Base-by-base conservation (phyloP, 441 rosid species). In the Monsonia emarginata region DNA sequence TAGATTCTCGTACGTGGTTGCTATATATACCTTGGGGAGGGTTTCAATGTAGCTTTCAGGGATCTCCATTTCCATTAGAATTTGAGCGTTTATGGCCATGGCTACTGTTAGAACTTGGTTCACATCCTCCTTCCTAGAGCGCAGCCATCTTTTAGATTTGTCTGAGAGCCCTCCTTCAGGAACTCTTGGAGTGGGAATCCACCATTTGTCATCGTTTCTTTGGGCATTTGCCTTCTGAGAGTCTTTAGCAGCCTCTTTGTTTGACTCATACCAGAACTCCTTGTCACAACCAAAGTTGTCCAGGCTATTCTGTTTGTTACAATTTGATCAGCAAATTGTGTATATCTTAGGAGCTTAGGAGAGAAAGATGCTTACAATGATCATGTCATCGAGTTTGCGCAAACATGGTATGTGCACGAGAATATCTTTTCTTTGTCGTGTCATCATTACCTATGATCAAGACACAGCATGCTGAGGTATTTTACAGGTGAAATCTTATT, bases 71-170 rank as follows among this genome's bases (percentile, higher is more conserved):
- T 91, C 99, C 1, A 90, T 81, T 13, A 95, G 78, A 68, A 91
- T 92, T 79, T 95, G 95, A 58, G 99, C 88, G 71, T 95, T 95
- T 10, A 91, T 95, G 0, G 96, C 96, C 98, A 95, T 89, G 56
- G 99, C 97, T 36, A 97, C 98, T 74, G 91, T 89, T 32, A 91
- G 89, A 8, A 95, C 99, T 32, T 95, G 99, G 70, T 89, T 91
- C 36, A 89, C 97, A 30, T 85, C 81, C 69, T 95, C 99, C 66
- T 90, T 95, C 19, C 88, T n/a, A n/a, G n/a, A n/a, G 98, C 70
- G 89, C 80, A 95, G 72, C 77, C 85, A 85, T 73, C 83, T 91
- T 54, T 88, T 85, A 4, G 89, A 40, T 11, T 63, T 69, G 3
- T 88, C 93, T 4, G 99, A 88, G 65, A 95, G 74, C 68, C 99